A percentile compares a stretch with the other conserved stretches of the same genome.
phyloP scores from a whole-genome alignment of 495 filamentous ascomycete species.

The Melanomma pulvis-pyrius region DNA sequence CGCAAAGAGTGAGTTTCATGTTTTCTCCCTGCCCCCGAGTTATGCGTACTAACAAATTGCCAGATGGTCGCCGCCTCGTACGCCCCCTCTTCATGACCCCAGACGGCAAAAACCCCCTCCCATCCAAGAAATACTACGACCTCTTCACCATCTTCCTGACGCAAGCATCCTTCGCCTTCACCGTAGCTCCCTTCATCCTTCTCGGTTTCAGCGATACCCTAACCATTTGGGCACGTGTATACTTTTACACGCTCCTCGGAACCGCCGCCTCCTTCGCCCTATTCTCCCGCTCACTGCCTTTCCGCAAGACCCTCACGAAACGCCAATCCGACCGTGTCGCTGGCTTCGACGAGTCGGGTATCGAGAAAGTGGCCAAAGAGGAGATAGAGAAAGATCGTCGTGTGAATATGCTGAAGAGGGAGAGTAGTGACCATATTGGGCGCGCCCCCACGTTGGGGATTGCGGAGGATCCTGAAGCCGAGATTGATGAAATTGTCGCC shows the following conservation, averaged over 20 bases:
- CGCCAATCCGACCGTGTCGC: constrained; percentile 41
- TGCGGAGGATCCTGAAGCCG: constrained; percentile 71
- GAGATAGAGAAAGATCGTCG: constrained; percentile 36
- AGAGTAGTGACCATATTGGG: constrained; percentile 22
- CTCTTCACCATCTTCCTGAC: constrained; percentile 76
- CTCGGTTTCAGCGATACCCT: constrained; percentile 69
- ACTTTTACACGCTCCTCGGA: constrained; percentile 80
- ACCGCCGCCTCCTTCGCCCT: constrained; percentile 66
- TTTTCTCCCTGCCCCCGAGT: not conserved
- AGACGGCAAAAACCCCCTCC: constrained; percentile 63
- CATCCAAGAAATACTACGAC: constrained; percentile 85
- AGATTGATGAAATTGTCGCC: constrained; percentile 75
- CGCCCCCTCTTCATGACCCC: constrained; percentile 92
- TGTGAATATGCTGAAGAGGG: not conserved
- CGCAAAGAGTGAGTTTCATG: constrained; percentile 75
- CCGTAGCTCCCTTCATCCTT: constrained; percentile 79
- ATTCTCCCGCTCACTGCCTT: constrained; percentile 53
- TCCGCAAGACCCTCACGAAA: constrained; percentile 54
- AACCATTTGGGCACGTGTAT: constrained; percentile 78
- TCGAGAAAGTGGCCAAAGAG: constrained; percentile 33
- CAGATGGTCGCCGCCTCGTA: constrained; percentile 68
- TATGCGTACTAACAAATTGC: constrained; percentile 14
- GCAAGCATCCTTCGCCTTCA: constrained; percentile 81
- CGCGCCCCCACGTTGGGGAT: constrained; percentile 69
- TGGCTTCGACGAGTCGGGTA: constrained; percentile 28